Evolutionary conservation across 805 yeast genomes (phyloP).

Genomic region (Hanseniaspora clermontiae): DNA sequence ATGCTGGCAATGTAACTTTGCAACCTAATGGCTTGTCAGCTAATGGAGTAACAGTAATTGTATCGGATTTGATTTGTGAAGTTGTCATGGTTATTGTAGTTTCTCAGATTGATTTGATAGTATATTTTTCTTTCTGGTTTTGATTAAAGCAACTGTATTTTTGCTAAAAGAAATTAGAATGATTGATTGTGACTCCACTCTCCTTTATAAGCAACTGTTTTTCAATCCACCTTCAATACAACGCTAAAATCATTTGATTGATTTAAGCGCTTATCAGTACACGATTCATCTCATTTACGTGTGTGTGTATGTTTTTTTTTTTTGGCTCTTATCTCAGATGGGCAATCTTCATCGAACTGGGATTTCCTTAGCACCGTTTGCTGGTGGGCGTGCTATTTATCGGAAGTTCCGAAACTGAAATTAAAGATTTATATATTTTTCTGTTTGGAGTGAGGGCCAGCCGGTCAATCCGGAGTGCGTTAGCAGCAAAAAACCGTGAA

Average conservation of each 20-base stretch:
- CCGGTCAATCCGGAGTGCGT: too few relatives aligned
- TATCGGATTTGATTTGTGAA: background rate
- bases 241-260: too few relatives aligned
- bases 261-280: too few relatives aligned
- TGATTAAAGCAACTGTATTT: background rate
- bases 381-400: background rate
- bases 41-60: slow-evolving; percentile 18
- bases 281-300: too few relatives aligned
- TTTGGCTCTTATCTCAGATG: background rate
- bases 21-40: slow-evolving; percentile 51
- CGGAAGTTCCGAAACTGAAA: background rate
- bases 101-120: background rate
- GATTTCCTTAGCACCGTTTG: background rate
- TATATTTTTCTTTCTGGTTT: background rate
- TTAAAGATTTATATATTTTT: too few relatives aligned
- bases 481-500: too few relatives aligned
- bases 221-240: too few relatives aligned
- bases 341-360: too few relatives aligned
- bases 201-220: too few relatives aligned
- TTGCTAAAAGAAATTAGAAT: too few relatives aligned
- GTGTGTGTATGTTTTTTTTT: background rate
- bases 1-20: slow-evolving; percentile 46
- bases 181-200: too few relatives aligned
- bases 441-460: too few relatives aligned
- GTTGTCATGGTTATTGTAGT: background rate